Conservation (phyloP, 305 asterid genomes). For the Petunia hybrid region DNA sequence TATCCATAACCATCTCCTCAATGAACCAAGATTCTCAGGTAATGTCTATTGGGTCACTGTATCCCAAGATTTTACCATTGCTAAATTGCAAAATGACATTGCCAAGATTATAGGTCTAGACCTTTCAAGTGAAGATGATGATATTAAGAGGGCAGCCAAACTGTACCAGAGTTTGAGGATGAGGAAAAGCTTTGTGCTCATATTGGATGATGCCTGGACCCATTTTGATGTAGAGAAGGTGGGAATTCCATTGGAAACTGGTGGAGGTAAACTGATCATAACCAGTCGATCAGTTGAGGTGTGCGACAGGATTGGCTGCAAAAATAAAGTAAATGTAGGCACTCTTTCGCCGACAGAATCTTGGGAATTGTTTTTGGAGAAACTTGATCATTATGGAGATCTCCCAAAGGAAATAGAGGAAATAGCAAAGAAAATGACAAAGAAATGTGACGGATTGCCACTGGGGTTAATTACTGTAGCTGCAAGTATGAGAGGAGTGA, state of each 20-base stretch:
- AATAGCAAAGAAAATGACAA: constrained; percentile 21
- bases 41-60: constrained; percentile 33
- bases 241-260: constrained; percentile 25
- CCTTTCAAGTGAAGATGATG: constrained; percentile 25
- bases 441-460: constrained; percentile 35
- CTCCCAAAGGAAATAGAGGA: background rate
- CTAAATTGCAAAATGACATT: constrained; percentile 28
- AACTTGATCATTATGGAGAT: constrained; percentile 5
- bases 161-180: constrained; percentile 17
- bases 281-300: constrained; percentile 40
- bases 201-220: constrained; percentile 32
- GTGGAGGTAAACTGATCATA: constrained; percentile 32
- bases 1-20: constrained; percentile 32
- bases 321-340: constrained; percentile 28
- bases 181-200: constrained; percentile 6
- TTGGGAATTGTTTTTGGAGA: constrained; percentile 38
- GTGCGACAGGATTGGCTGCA: constrained; percentile 41
- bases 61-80: constrained; percentile 34
- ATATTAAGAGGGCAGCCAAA: constrained; percentile 24
- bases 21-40: background rate
- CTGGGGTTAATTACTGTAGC: constrained; percentile 35
- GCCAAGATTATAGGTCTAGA: constrained; percentile 12
- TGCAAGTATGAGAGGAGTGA: constrained; percentile 37
- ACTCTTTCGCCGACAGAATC: constrained; percentile 35
- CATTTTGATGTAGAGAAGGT: background rate